A percentile compares a stretch with the other conserved stretches of the same genome.
Evolutionary conservation across 1,139 yeast genomes (phyloP).

Genomic region (Nakaseomyces uthaithaninus): DNA sequence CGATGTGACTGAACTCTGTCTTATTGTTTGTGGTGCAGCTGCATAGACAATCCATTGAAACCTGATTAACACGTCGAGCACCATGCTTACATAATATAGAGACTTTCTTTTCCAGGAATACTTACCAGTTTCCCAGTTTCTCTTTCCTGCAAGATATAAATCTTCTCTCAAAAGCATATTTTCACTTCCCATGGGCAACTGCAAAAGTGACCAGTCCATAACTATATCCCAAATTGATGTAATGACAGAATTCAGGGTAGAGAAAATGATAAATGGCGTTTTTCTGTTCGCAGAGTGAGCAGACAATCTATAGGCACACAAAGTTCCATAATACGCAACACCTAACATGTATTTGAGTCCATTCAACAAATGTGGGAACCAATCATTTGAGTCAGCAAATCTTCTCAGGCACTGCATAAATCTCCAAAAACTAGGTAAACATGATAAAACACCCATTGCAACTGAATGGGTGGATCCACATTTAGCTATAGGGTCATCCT

Average conservation of each 20-base stretch:
- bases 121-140: constrained; percentile 30
- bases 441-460: constrained; percentile 70
- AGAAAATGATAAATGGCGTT: constrained; percentile 62
- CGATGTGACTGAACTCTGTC: constrained; percentile 87
- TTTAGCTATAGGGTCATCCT: constrained; percentile 29
- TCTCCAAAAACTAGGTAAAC: constrained; percentile 88
- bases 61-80: constrained; percentile 62
- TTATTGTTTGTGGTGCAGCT: constrained; percentile 60
- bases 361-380: constrained; percentile 96
- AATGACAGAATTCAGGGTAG: constrained; percentile 60
- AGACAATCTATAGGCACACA: constrained; percentile 60
- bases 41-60: constrained; percentile 88
- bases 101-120: constrained; percentile 41
- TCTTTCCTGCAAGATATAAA: constrained; percentile 36
- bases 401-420: constrained; percentile 85
- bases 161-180: constrained; percentile 61
- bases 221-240: constrained; percentile 79
- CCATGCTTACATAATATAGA: constrained; percentile 66
- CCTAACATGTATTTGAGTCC: constrained; percentile 67
- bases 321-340: constrained; percentile 59
- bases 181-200: constrained; percentile 42
- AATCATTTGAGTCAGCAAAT: constrained; percentile 84
- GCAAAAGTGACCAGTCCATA: constrained; percentile 93
- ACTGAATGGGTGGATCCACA: constrained; percentile 80
- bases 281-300: constrained; percentile 39